These are phyloP conservation scores for Psilocybe subaeruginosa DNA, from an alignment of 768 basidiomycete genomes.

Conservation along the genomic window DNA sequence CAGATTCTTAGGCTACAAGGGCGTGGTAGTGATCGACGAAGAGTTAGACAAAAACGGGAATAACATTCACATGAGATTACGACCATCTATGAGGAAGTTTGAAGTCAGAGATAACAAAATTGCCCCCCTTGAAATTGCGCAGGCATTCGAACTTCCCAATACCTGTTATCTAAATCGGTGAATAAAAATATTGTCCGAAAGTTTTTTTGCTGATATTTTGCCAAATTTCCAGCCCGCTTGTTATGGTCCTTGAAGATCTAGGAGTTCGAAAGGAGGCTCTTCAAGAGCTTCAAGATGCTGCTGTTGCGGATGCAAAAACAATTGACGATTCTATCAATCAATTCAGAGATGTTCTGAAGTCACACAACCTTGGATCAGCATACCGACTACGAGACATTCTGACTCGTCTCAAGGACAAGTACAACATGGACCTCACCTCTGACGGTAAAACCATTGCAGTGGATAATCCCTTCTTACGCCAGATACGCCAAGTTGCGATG, in stretches of 20 bases:
- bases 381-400: conserved; percentile 59
- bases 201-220: background rate
- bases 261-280: conserved; percentile 64
- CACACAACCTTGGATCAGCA: conserved; percentile 44
- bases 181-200: background rate
- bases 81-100: conserved; percentile 81
- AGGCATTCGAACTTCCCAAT: conserved; percentile 61
- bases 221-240: conserved; percentile 53
- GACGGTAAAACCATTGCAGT: conserved; percentile 34
- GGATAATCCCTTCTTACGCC: conserved; percentile 59
- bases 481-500: conserved; percentile 62
- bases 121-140: conserved; percentile 77
- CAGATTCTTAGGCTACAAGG: conserved; percentile 84
- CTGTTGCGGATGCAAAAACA: conserved; percentile 58
- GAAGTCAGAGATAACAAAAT: conserved; percentile 44
- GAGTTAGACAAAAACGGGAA: conserved; percentile 43
- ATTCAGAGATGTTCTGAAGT: conserved; percentile 51
- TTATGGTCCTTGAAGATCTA: conserved; percentile 81
- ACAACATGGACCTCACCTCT: conserved; percentile 46
- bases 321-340: conserved; percentile 58
- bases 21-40: conserved; percentile 72
- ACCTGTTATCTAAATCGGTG: conserved; percentile 75
- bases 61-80: conserved; percentile 69
- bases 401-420: conserved; percentile 45
- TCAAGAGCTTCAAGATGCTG: conserved; percentile 59